Conservation (phyloP, 768 basidiomycete genomes). For the Serendipita sp. region DNA sequence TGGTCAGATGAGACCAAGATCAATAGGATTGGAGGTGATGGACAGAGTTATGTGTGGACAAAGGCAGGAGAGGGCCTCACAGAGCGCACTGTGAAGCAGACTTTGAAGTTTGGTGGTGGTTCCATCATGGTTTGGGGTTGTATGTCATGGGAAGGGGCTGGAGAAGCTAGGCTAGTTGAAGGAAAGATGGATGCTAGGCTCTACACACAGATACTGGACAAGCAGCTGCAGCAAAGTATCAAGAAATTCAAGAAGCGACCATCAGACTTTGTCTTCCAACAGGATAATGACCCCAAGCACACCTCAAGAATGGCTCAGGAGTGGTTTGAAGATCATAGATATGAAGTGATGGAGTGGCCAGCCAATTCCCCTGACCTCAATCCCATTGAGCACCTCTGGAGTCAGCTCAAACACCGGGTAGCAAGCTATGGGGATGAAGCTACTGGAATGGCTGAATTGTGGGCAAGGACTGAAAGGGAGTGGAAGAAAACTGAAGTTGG, state of each 20-base stretch:
- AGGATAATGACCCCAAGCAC: slow-evolving; percentile 8
- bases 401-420: slow-evolving; percentile 6
- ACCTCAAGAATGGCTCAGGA: slow-evolving; percentile 10
- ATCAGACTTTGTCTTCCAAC: slow-evolving; percentile 13
- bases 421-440: background rate
- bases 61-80: background rate
- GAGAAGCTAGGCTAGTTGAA: background rate
- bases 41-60: background rate
- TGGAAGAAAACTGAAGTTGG: background rate
- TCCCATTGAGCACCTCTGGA: slow-evolving; percentile 6
- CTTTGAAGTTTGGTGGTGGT: background rate
- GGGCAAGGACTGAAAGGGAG: background rate
- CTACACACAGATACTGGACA: slow-evolving; percentile 12
- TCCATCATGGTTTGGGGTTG: slow-evolving; percentile 3
- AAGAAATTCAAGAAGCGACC: slow-evolving; percentile 6
- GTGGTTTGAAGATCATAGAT: slow-evolving; percentile 12
- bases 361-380: background rate
- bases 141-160: background rate
- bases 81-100: background rate
- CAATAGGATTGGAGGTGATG: slow-evolving; percentile 6
- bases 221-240: slow-evolving; percentile 10
- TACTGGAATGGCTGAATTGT: background rate
- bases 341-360: slow-evolving; percentile 12
- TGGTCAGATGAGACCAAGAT: slow-evolving; percentile 10
- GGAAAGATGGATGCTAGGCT: slow-evolving; percentile 11